Evolutionary conservation across 345 rosid genomes (phyloP), one percentile per base, ranked within the genome.

Genomic region (Brassica juncea): DNA sequence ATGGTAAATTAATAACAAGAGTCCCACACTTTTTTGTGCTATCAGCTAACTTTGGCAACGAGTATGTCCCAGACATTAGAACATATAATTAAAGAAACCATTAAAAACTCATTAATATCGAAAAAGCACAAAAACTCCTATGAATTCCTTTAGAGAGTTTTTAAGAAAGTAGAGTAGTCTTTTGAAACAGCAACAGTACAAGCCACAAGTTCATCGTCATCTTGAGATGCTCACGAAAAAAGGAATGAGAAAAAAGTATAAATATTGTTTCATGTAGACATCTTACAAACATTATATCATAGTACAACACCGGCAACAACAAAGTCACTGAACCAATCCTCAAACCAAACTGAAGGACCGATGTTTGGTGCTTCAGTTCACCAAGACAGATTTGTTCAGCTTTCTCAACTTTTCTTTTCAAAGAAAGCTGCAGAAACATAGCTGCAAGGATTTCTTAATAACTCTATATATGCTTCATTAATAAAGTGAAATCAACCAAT

Each of bases 381-480:
- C 57, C 19, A 52, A 52, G 42, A 57, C 37, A 5, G 2, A 25
- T 66, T 35, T 19, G 16, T 54, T 54, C 2, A 7, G 39, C 55
- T 54, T 75, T 66, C 31, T 55, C 72, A 67, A 57, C 57, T 37
- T 31, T 66, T 21, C 2, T 25, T 47, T 58, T 14, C 31, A 67
- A 39, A 75, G 14, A 57, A 54, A 54, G 39, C 75, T 79, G 82
- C 78, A 73, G 49, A 58, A 49, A 49, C 66, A 68, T 23, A 27
- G 23, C 71, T 62, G 28, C 52, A 52, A 52, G 37, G 69, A 19
- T 54, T 61, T 21, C 57, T 32, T 60, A 3, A 7, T 5, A 58
- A 6, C n/a, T 59, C 1, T 16, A 34, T 62, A 6, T 52, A 32
- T 54, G n/a, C 19, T 52, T 52, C 57, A 52, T 37, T 49, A 37